Base-by-base conservation (phyloP, 2,329 filamentous ascomycete species). In the Onygena corvina region DNA sequence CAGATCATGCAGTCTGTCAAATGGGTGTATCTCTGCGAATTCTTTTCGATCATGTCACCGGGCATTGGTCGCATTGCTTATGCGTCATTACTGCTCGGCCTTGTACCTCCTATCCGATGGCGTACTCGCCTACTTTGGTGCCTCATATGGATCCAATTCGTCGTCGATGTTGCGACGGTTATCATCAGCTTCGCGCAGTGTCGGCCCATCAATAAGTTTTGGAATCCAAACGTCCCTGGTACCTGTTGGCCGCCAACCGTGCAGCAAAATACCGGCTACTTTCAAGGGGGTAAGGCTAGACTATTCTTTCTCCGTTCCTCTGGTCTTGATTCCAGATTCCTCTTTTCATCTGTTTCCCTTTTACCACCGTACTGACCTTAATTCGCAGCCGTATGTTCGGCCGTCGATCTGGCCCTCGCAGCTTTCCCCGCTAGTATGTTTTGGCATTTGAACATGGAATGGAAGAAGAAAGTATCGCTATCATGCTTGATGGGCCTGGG, bases 341-440 rank as follows among this genome's bases (percentile, higher is more conserved):
- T 18, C 34, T 3, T 21, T n/a, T 33, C 9, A 7, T 4, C 30
- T n/a, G 11, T 33, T 33, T 9, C 4, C 2, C n/a, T 23, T 23
- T 23, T 25, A n/a, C n/a, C 20, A n/a, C 18, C 7, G 11, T 20
- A 11, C 36, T 40, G 36, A 40, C 36, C 9, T 23, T 23, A 23
- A 40, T n/a, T 7, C 18, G 36, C 11, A 54, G 53, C 50, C 16
- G 50, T 54, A 12, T 52, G 48, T 21, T 51, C 53, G 5, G 45
- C 44, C 14, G 38, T 49, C 23, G 50, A 54, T 33, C 33, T 52
- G 21, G 29, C 45, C n/a, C 53, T 54, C 5, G 53, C 53, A 7
- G 30, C 48, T n/a, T 54, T 51, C 18, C 53, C 53, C 9, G 42
- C 49, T 23, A 53, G 53, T 25, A 51, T 54, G 5, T 51, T 54